Evolutionary conservation across 2,329 filamentous ascomycete genomes (phyloP), one percentile per base, ranked within the genome.

Genomic region (Arachnopeziza araneosa): DNA sequence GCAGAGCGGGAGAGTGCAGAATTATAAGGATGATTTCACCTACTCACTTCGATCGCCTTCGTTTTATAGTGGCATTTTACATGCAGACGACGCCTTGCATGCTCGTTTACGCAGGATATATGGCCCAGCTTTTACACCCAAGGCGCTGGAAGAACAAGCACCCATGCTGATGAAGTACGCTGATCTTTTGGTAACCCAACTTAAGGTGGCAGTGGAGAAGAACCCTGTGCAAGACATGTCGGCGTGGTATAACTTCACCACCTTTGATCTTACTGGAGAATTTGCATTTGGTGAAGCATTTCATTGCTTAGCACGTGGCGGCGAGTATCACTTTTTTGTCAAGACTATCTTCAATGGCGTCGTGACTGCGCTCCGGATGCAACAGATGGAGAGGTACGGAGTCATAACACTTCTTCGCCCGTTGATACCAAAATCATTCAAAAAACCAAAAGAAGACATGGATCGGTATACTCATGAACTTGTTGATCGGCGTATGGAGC

Each of bases 231-330:
- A 54, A 26, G 52, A 58, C 44, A 58, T 58, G 44, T 50, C 52
- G 10, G 57, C 52, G 36, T 75, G 73, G 73, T 72, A 64, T 58
- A 72, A 73, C 54, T 73, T 68, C 61, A 59, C 69, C 2, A 70
- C 74, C 5, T 75, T 76, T 63, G 74, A 75, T 62, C 67, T 75
- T 23, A 70, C 75, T 32, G 75, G 75, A 21, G 76, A 78, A 59
- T 69, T 79, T 36, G 72, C 76, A 0, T 79, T 78, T 61, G 76
- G 75, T 1, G 73, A 77, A 58, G 71, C 74, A 2, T 77, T 76
- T 63, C 67, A 68, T 10, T 69, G 67, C 56, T 59, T 75, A 10
- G 62, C 70, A 49, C 36, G 36, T 19, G 36, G 36, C 5, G 36
- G 36, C 36, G 36, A 30, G 26, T 54, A 60, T 54, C 54, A 56